Percentiles rank a stretch among this genome's conserved stretches.
Conservation (phyloP, 2,329 filamentous ascomycete species). For the Pseudogymnoascus sp. region DNA sequence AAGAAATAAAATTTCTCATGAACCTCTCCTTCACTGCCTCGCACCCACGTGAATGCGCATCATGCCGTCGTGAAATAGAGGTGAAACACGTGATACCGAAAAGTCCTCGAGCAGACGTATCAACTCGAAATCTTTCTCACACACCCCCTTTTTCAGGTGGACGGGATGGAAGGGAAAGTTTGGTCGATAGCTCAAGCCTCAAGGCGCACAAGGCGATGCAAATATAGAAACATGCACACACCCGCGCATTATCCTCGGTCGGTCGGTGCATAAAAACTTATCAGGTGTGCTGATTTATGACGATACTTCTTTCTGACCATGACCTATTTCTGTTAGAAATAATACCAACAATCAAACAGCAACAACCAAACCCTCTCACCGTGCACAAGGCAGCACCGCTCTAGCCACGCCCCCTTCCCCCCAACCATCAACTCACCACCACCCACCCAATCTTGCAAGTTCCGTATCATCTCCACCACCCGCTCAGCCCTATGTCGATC, state of each 20-base stretch:
- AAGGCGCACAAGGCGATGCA: neutral
- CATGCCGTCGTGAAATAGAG: neutral
- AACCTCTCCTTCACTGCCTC: neutral
- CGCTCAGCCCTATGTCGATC: conserved; percentile 3
- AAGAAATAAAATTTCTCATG: neutral
- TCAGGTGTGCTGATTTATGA: neutral
- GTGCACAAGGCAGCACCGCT: neutral
- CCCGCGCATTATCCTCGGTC: neutral
- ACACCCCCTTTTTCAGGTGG: neutral
- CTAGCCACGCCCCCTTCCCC: neutral
- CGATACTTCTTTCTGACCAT: neutral
- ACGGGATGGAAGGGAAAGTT: neutral
- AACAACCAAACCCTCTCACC: neutral
- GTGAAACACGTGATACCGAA: neutral
- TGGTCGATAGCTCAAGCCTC: neutral
- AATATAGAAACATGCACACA: neutral
- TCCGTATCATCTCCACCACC: neutral
- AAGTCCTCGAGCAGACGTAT: neutral
- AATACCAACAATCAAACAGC: neutral
- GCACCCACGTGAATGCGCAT: neutral
- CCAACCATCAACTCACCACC: neutral
- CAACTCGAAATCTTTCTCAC: neutral
- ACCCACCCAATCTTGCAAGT: neutral
- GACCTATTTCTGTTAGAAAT: neutral
- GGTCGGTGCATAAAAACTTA: neutral